These are phyloP conservation scores for Leccinum obscurum DNA, from an alignment of 768 basidiomycete genomes.

Conservation along the genomic window DNA sequence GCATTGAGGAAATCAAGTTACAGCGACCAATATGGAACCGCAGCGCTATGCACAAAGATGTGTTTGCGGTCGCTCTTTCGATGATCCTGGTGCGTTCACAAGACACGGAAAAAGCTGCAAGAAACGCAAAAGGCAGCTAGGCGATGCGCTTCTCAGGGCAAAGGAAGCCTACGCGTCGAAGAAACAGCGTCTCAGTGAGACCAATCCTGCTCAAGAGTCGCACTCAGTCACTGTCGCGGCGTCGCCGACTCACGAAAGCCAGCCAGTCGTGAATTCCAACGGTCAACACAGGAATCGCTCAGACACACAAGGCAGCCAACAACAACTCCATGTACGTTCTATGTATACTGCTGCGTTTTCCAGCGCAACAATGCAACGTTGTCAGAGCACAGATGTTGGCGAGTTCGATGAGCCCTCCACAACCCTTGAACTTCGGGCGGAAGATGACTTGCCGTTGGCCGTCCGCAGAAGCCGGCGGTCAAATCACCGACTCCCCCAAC, in stretches of 20 bases:
- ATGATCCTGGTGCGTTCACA: not conserved
- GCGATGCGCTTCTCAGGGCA: not conserved
- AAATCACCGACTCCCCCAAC: too few species aligned
- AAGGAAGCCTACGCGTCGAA: not conserved
- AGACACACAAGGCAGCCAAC: not conserved
- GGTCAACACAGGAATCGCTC: not conserved
- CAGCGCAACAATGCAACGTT: not conserved
- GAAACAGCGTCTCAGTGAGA: not conserved
- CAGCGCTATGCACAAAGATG: not conserved
- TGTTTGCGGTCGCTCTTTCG: not conserved
- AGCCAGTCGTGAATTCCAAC: not conserved
- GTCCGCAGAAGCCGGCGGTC: too few species aligned
- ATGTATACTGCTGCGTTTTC: not conserved
- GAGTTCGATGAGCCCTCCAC: too few species aligned
- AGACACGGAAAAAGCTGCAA: not conserved
- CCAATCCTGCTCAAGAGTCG: too few species aligned
- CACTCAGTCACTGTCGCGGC: too few species aligned
- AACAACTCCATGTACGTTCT: not conserved
- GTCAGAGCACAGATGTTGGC: not conserved
- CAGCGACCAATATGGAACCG: not conserved
- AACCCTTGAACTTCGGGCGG: too few species aligned
- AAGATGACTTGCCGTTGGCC: too few species aligned
- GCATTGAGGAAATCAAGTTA: not conserved
- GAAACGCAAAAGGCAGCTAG: not conserved
- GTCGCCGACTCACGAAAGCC: not conserved